phyloP scores from a whole-genome alignment of 352 stramenopile species.

The Globisporangium takayamanum region DNA sequence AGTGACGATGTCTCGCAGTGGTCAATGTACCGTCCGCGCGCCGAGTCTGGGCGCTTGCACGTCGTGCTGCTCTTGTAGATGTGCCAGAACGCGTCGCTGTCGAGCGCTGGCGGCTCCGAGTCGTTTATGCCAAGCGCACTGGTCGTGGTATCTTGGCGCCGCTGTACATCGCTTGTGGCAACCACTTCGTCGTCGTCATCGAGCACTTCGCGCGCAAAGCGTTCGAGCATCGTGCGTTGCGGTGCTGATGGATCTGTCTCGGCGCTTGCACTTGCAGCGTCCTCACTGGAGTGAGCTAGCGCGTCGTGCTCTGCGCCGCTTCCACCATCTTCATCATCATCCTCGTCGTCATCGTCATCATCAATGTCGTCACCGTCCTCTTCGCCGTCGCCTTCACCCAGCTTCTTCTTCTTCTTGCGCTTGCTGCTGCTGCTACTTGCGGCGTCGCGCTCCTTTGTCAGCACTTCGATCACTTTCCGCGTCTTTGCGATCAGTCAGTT shows the following conservation, averaged over 20 bases:
- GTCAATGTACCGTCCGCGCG: slow-evolving; percentile 52
- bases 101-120: neutral
- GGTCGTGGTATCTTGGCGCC: neutral
- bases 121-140: neutral
- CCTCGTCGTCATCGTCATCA: neutral
- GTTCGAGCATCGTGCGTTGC: slow-evolving; percentile 8
- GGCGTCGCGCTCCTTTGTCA: slow-evolving; percentile 19
- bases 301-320: neutral
- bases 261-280: neutral
- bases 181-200: slow-evolving; percentile 11
- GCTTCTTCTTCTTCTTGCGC: neutral
- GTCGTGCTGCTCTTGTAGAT: slow-evolving; percentile 45
- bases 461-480: slow-evolving; percentile 32
- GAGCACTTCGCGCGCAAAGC: slow-evolving; percentile 49
- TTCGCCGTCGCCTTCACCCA: slow-evolving; percentile 3
- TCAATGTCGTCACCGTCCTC: slow-evolving; percentile 6
- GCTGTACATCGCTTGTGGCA: neutral
- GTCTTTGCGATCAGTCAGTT: slow-evolving; percentile 59
- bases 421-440: neutral
- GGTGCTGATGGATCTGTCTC: neutral
- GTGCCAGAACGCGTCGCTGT: slow-evolving; percentile 40
- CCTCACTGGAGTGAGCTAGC: neutral
- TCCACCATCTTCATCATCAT: neutral
- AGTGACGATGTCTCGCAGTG: slow-evolving; percentile 50
- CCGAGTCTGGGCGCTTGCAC: slow-evolving; percentile 35